Percentiles rank a stretch among this genome's conserved stretches.
Evolutionary conservation across 2,329 filamentous ascomycete genomes (phyloP).

Genomic region (Aureobasidium mangrovei): DNA sequence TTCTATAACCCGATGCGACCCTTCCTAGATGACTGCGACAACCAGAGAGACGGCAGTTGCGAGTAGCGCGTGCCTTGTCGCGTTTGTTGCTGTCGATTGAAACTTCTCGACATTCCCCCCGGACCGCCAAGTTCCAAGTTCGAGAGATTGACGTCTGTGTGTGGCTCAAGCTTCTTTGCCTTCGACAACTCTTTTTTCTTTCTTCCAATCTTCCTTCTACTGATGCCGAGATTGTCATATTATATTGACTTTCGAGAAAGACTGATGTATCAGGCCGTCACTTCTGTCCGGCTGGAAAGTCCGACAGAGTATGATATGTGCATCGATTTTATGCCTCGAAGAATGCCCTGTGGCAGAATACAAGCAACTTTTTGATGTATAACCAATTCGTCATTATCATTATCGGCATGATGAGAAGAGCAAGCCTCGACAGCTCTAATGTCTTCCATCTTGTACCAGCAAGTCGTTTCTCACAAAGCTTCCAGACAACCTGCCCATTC

Average conservation of each 20-base stretch:
- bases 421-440: too few relatives aligned
- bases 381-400: too few relatives aligned
- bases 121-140: neutral
- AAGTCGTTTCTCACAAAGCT: neutral
- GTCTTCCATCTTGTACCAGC: neutral
- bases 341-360: too few relatives aligned
- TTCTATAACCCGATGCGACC: constrained; percentile 5
- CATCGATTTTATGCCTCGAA: too few relatives aligned
- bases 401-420: too few relatives aligned
- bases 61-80: neutral
- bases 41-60: neutral
- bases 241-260: too few relatives aligned
- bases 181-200: neutral
- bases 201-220: neutral
- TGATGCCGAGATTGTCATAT: too few relatives aligned
- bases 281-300: too few relatives aligned
- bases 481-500: constrained; percentile 21
- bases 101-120: constrained; percentile 6
- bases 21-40: neutral
- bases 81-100: constrained; percentile 2
- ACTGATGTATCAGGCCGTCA: too few relatives aligned
- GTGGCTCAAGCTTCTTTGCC: neutral
- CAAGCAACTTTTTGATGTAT: too few relatives aligned
- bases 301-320: too few relatives aligned
- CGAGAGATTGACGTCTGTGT: neutral